Base-by-base conservation (phyloP, 805 yeast species). In the Isabelozyma gotoi region DNA sequence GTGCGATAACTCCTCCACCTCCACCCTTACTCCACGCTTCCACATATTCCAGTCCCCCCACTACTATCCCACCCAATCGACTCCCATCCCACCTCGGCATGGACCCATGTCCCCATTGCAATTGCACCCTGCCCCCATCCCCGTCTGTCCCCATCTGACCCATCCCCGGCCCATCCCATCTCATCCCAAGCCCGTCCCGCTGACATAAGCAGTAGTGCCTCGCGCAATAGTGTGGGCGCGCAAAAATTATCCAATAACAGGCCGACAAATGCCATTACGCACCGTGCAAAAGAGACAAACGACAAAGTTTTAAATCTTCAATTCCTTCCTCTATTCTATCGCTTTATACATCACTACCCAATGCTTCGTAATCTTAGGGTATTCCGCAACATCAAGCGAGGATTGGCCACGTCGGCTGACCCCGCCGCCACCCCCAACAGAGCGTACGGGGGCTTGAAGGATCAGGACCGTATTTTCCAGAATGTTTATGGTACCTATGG, bases 391-490 rank as follows among this genome's bases (percentile, higher is more conserved):
- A 11, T 32, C 10, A 38, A 39, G 34, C 67, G 73, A 51, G 53
- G 65, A 19, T 65, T 72, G 54, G 80, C 78, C 33, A 70, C 81
- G 35, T 67, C 59, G 38, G 76, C 78, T 34, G 77, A 74, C 46
- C 65, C 73, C 10, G 74, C 76, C 5, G 68, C 74, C 39, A 73
- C 63, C 49, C 80, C 81, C 19, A 71, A 74, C 59, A 63, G 85
- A 47, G 67, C 71, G 34, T 78, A 81, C 57, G 96, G 96, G 24
- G 92, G 91, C 10, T 76, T 88, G 51, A 76, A 77, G 54, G 96
- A 88, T 68, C 82, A 78, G 63, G 96, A 88, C 69, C 81, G 96
- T 57, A 88, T 88, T 54, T 88, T 88, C 68, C 96, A 88, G 68
- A 88, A 88, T 67, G 74, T 88, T 40, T 86, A 88, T 67, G 83